Evolutionary conservation across 371 early-diverging fungal species (phyloP), one percentile per base, ranked within the genome.

Genomic region (Smittium culicis): DNA sequence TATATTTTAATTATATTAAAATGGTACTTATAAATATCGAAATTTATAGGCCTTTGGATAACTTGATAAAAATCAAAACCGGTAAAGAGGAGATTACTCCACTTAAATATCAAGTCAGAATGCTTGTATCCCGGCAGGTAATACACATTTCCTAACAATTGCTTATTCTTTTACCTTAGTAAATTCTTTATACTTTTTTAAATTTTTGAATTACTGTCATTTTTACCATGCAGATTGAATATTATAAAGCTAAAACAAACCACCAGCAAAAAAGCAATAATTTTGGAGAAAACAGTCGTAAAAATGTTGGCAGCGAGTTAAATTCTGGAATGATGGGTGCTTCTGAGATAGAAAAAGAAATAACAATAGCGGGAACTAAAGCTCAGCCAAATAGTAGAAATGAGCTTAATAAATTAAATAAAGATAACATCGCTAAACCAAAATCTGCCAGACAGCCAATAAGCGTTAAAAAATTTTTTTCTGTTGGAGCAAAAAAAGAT

Each of bases 381-480:
- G n/a, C n/a, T n/a, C n/a, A n/a, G n/a, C n/a, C n/a, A n/a, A n/a
- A n/a, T n/a, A n/a, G n/a, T n/a, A n/a, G n/a, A n/a, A n/a, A n/a
- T n/a, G n/a, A n/a, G n/a, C n/a, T n/a, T n/a, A n/a, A n/a, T n/a
- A n/a, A n/a, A n/a, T n/a, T n/a, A n/a, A n/a, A n/a, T n/a, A n/a
- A n/a, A n/a, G n/a, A n/a, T n/a, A n/a, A n/a, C n/a, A n/a, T n/a
- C n/a, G n/a, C n/a, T n/a, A n/a, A n/a, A n/a, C n/a, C n/a, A n/a
- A n/a, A n/a, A n/a, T n/a, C n/a, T n/a, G 72, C 72, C 64, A 71
- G 59, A n/a, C 76, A 73, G 58, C 70, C 35, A 55, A 61, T 73
- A 2, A 63, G 31, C 30, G 45, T 45, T 59, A 54, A n/a, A 86
- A 88, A 69, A 87, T 88, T 74, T 88, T 89, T 74, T 87, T 85